Evolutionary conservation across 768 basidiomycete genomes (phyloP), one percentile per base, ranked within the genome.

Genomic region (Amanita molliuscula): DNA sequence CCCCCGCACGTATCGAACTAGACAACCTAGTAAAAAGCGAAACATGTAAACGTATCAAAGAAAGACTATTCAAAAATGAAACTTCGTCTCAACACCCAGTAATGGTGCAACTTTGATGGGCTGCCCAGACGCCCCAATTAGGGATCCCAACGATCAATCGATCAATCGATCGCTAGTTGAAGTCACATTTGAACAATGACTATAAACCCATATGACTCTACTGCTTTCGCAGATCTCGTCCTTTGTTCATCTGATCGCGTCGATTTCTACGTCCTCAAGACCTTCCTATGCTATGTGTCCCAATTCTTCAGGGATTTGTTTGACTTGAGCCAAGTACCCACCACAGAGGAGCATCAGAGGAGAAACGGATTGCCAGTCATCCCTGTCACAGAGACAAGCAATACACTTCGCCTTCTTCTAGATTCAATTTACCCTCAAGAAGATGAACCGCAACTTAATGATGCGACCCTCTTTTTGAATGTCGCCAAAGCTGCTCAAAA

Each of bases 281-380:
- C 45, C 10, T 51, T 68, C 2, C 55, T 70, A 2, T 53, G 61
- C 11, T 33, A 61, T 10, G 56, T 59, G 4, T 70, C 70, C 1
- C 59, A 63, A 3, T 44, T 67, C 10, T 67, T 69, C 48, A 47
- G 46, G 16, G 58, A 53, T 44, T 67, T 69, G 66, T 58, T 66
- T 40, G 36, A 56, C 1, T 29, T 63, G 18, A 61, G 60, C 6
- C 57, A 59, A 34, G 40, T 41, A 11, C 20, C 33, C 4, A 16
- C 37, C 10, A 8, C 42, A 16, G 11, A 44, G 40, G 6, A 44
- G 45, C 33, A 29, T 26, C 43, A 44, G 28, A 42, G 2, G 20
- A 50, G 23, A 20, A 34, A 53, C 21, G 48, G 37, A 23, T 26
- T 25, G 15, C 51, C 38, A 10, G 33, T 48, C 45, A 54, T 50